Evolutionary conservation across 164 flowering plant genomes (phyloP).

Genomic region (Tetracentron sinense): DNA sequence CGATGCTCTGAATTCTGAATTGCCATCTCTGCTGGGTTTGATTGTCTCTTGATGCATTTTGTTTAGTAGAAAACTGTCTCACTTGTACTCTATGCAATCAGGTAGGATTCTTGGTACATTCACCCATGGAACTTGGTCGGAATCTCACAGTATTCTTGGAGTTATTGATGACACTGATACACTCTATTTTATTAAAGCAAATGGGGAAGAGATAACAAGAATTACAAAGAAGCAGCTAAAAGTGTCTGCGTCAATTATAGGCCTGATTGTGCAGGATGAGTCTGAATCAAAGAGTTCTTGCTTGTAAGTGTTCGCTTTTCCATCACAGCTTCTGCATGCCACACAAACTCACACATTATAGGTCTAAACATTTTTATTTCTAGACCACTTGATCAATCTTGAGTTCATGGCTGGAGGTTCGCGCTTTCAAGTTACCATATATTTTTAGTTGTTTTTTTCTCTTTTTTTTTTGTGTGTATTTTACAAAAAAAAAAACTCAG

Average conservation of each 20-base stretch:
- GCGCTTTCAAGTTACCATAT: too few species aligned
- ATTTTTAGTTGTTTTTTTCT: too few species aligned
- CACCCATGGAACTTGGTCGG: conserved; percentile 81
- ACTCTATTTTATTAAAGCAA: conserved; percentile 62
- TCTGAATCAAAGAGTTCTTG: conserved; percentile 35
- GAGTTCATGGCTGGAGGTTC: background rate
- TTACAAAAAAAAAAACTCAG: too few species aligned
- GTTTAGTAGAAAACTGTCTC: background rate
- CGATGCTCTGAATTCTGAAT: background rate
- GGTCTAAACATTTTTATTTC: background rate
- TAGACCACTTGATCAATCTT: background rate
- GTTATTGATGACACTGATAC: conserved; percentile 58
- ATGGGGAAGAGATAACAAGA: conserved; percentile 71
- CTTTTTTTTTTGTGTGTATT: background rate
- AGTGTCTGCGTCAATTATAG: conserved; percentile 45
- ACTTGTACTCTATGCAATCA: conserved; percentile 23
- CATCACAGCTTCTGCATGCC: background rate
- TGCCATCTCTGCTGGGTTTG: background rate
- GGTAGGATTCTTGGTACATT: conserved; percentile 38
- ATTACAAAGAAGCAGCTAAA: conserved; percentile 50
- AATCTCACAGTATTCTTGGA: conserved; percentile 69
- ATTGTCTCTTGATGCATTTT: conserved; percentile 1
- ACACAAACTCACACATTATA: background rate
- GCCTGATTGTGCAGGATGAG: conserved; percentile 49
- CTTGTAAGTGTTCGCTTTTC: conserved; percentile 57